Percentiles rank a stretch among this genome's conserved stretches.
These are phyloP conservation scores for Penicillium subrubescens DNA, from an alignment of 495 filamentous ascomycete genomes.

Conservation along the genomic window DNA sequence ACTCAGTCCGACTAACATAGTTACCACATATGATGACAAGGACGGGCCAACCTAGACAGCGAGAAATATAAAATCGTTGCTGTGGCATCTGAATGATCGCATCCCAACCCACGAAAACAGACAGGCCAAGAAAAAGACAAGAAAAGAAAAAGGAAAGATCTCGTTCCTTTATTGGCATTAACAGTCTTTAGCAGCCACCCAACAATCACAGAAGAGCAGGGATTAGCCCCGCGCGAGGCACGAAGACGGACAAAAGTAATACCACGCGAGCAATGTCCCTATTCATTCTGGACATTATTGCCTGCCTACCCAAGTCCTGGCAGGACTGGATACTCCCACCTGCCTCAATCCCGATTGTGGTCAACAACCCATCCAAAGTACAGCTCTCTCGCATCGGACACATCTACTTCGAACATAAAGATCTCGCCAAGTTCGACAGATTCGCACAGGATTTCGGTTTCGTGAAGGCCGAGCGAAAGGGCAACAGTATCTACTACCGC, in stretches of 20 bases:
- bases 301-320: background rate
- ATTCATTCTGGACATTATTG: background rate
- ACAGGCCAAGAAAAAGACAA: background rate
- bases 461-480: constrained; percentile 33
- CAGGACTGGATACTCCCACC: background rate
- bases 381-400: constrained; percentile 55
- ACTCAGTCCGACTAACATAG: background rate
- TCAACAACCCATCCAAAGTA: constrained; percentile 27
- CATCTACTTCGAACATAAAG: constrained; percentile 57
- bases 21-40: background rate
- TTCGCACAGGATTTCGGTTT: constrained; percentile 61
- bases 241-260: background rate
- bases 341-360: too few species aligned
- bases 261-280: background rate
- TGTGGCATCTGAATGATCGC: background rate
- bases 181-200: too few species aligned
- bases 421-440: constrained; percentile 46
- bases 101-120: background rate
- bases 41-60: background rate
- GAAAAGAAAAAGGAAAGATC: background rate
- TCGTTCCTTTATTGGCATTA: background rate
- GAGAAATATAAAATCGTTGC: background rate
- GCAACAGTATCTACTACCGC: constrained; percentile 57
- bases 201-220: background rate
- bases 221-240: background rate